Conservation (phyloP, 345 rosid genomes). For the Gossypium sturtianum region DNA sequence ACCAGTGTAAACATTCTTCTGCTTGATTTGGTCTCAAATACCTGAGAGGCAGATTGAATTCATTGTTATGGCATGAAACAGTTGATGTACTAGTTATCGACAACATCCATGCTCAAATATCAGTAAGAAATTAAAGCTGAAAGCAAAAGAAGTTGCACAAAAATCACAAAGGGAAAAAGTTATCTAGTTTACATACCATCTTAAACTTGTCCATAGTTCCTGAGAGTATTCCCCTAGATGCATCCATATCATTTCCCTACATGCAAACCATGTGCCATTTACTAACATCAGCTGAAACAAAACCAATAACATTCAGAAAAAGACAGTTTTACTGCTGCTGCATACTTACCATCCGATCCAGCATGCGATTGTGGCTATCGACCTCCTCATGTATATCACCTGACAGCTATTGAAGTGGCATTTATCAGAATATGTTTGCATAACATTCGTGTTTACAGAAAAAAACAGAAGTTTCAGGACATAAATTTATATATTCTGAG, state of each 20-base stretch:
- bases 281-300: constrained; percentile 14
- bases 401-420: constrained; percentile 46
- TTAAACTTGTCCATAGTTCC: constrained; percentile 96
- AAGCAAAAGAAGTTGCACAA: background rate
- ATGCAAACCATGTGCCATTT: constrained; percentile 12
- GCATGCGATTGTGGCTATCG: constrained; percentile 71
- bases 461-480: background rate
- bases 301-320: background rate
- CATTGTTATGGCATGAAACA: constrained; percentile 1
- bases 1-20: constrained; percentile 82
- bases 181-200: constrained; percentile 41
- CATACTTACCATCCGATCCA: constrained; percentile 72
- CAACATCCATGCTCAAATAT: background rate
- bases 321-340: background rate
- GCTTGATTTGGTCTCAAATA: constrained; percentile 91
- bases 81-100: background rate
- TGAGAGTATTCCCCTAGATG: constrained; percentile 81
- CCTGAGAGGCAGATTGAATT: constrained; percentile 33
- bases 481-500: background rate
- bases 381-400: constrained; percentile 92
- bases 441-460: background rate
- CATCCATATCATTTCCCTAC: constrained; percentile 94
- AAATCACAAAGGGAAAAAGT: background rate
- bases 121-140: background rate
- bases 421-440: constrained; percentile 8